These are phyloP conservation scores for Hygrophorus pudorinus DNA, from an alignment of 768 basidiomycete genomes.

Conservation along the genomic window DNA sequence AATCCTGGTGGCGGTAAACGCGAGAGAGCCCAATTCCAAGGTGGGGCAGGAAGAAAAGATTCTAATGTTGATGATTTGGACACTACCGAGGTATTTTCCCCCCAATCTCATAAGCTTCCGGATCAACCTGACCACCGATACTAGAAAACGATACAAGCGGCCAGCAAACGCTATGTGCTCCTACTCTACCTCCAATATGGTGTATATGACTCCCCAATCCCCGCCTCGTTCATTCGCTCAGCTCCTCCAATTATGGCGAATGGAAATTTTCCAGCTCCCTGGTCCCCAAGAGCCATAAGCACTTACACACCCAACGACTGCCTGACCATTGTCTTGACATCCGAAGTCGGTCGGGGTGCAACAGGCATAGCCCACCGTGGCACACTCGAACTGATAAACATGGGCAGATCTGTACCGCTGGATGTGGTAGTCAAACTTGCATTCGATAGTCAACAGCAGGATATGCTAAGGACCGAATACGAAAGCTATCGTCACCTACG, in stretches of 20 bases:
- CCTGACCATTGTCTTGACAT: constrained; percentile 9
- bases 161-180: background rate
- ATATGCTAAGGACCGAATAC: constrained; percentile 10
- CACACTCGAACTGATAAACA: constrained; percentile 8
- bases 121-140: no score
- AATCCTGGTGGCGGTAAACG: background rate
- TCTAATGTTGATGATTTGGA: background rate
- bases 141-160: background rate
- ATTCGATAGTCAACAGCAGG: constrained; percentile 10
- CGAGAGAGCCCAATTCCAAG: no score
- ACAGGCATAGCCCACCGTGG: constrained; percentile 11
- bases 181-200: constrained; percentile 1
- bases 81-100: background rate
- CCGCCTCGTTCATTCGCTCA: constrained; percentile 1
- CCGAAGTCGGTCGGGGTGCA: constrained; percentile 10
- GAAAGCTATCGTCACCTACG: constrained; percentile 9
- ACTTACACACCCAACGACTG: constrained; percentile 9
- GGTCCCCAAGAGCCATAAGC: constrained; percentile 6
- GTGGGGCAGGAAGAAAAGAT: background rate
- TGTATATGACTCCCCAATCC: background rate
- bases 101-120: background rate
- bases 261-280: constrained; percentile 1
- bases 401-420: constrained; percentile 3
- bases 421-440: constrained; percentile 12
- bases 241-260: constrained; percentile 7